phyloP scores from a whole-genome alignment of 2,329 filamentous ascomycete genomes.

The Albifimbria verrucaria region DNA sequence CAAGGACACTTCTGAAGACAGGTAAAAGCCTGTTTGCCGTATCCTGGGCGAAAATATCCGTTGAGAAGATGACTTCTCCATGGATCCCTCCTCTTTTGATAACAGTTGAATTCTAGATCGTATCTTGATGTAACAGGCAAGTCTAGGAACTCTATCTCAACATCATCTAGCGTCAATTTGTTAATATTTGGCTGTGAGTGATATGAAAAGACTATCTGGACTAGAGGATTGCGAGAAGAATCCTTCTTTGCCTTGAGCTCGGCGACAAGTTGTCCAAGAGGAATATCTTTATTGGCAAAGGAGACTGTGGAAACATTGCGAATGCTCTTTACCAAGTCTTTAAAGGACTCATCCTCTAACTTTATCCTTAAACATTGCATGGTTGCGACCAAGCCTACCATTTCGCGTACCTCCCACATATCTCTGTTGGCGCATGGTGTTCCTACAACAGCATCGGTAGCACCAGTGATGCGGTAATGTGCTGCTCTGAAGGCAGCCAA shows the following conservation, averaged over 20 bases:
- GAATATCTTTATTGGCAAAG: conserved; percentile 18
- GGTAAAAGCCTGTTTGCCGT: conserved; percentile 13
- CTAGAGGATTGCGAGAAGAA: conserved; percentile 10
- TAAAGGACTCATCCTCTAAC: conserved; percentile 12
- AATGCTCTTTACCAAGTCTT: conserved; percentile 13
- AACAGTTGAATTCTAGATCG: conserved; percentile 19
- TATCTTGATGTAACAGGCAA: too few species aligned
- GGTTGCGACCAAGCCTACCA: conserved; percentile 18
- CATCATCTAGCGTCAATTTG: conserved; percentile 6
- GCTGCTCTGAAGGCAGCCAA: conserved; percentile 18
- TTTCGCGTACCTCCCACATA: conserved; percentile 10
- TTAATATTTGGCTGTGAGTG: conserved; percentile 10
- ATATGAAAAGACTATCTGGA: conserved; percentile 14
- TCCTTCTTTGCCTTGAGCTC: conserved; percentile 7
- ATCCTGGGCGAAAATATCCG: conserved; percentile 12
- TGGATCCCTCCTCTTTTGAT: conserved; percentile 6
- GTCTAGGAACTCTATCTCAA: too few species aligned
- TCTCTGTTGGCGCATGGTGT: conserved; percentile 12
- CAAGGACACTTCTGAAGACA: conserved; percentile 12
- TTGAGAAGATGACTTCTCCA: conserved; percentile 11
- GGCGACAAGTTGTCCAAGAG: conserved; percentile 16
- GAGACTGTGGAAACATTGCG: conserved; percentile 5
- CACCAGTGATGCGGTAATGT: conserved; percentile 18
- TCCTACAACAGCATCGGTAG: conserved; percentile 16
- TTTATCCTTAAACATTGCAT: conserved; percentile 16